These are phyloP conservation scores for Penicillium atrosanguineum DNA, from an alignment of 495 filamentous ascomycete species.

Conservation along the genomic window DNA sequence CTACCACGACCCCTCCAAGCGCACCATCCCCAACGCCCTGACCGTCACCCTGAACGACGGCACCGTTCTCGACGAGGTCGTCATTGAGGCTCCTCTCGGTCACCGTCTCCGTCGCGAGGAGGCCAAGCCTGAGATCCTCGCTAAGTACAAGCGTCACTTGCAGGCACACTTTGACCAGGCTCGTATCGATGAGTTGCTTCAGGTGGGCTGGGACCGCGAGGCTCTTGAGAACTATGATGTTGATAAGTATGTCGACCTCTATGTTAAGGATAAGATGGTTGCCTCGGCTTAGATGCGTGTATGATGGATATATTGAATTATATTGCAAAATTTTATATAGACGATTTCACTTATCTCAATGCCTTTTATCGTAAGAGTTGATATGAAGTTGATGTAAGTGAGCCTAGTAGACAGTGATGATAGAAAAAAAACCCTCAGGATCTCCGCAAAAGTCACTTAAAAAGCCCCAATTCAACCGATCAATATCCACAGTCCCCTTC, in stretches of 20 bases:
- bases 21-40: slow-evolving; percentile 93
- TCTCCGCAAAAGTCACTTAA: no score
- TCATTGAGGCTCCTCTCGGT: slow-evolving; percentile 93
- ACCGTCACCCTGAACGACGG: slow-evolving; percentile 93
- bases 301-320: slow-evolving; percentile 20
- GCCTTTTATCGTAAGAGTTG: no score
- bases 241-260: slow-evolving; percentile 92
- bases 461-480: no score
- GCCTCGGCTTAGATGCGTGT: slow-evolving; percentile 27
- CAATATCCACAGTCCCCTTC: no score
- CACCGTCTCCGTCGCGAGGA: slow-evolving; percentile 90
- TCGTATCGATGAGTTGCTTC: slow-evolving; percentile 74
- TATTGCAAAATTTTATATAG: slow-evolving; percentile 18
- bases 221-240: slow-evolving; percentile 77
- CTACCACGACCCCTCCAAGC: slow-evolving; percentile 90
- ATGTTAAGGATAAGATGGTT: slow-evolving; percentile 66
- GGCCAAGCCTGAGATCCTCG: slow-evolving; percentile 93
- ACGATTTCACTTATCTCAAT: not conserved
- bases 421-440: no score
- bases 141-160: slow-evolving; percentile 92
- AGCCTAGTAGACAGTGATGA: no score
- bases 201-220: slow-evolving; percentile 68
- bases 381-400: no score
- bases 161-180: slow-evolving; percentile 73
- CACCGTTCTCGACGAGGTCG: slow-evolving; percentile 85